These are phyloP conservation scores for Moricandia moricandioides DNA, from an alignment of 345 rosid species.

Conservation along the genomic window DNA sequence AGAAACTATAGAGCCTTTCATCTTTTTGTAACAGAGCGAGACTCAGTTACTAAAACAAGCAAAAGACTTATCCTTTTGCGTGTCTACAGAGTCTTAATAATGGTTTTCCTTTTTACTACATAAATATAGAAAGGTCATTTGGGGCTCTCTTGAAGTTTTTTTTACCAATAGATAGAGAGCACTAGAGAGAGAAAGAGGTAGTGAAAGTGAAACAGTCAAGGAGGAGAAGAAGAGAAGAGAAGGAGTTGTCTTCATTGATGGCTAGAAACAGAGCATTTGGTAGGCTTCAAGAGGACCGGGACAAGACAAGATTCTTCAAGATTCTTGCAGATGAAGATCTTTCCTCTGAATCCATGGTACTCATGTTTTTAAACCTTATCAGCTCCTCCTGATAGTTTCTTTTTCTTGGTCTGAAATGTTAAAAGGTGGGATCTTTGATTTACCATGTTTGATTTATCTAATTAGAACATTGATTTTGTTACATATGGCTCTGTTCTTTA, in stretches of 20 bases:
- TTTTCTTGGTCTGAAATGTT: neutral
- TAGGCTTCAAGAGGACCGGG: neutral
- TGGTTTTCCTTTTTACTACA: neutral
- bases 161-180: neutral
- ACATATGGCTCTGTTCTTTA: neutral
- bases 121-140: neutral
- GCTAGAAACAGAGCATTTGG: constrained; percentile 7
- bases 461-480: neutral
- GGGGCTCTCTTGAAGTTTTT: neutral
- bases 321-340: constrained; percentile 8
- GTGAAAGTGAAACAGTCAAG: neutral
- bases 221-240: neutral
- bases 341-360: constrained; percentile 2
- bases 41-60: constrained; percentile 1
- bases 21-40: constrained; percentile 2
- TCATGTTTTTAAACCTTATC: neutral
- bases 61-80: neutral
- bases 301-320: neutral
- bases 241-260: neutral
- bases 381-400: neutral
- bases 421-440: neutral
- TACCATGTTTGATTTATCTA: neutral
- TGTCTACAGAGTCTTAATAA: neutral
- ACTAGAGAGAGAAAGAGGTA: neutral
- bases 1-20: neutral